Percentiles rank a stretch among this genome's conserved stretches.
These are phyloP conservation scores for Yamadazyma taylorii DNA, from an alignment of 1,139 yeast genomes.

Conservation along the genomic window DNA sequence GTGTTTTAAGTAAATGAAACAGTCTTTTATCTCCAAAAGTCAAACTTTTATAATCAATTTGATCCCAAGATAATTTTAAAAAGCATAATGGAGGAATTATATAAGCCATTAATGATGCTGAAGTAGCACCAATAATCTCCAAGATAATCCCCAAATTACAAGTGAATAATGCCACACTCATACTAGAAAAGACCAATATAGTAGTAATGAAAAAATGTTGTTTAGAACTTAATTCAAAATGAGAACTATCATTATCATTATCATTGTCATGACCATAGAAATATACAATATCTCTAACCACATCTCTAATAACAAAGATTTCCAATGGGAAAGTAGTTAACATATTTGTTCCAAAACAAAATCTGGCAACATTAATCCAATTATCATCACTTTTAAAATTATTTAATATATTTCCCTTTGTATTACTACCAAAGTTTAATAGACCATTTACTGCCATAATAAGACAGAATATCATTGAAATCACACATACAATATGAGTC, in stretches of 20 bases:
- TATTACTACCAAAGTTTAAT: slow-evolving; percentile 68
- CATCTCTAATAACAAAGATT: slow-evolving; percentile 86
- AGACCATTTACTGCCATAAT: slow-evolving; percentile 82
- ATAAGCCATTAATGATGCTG: slow-evolving; percentile 91
- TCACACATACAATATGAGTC: slow-evolving; percentile 81
- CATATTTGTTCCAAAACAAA: slow-evolving; percentile 94
- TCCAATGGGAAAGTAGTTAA: slow-evolving; percentile 90
- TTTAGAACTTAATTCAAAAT: slow-evolving; percentile 40
- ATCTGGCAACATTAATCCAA: slow-evolving; percentile 78
- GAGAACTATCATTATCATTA: slow-evolving; percentile 30
- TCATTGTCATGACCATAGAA: slow-evolving; percentile 21
- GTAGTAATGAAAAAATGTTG: slow-evolving; percentile 72
- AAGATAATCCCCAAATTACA: slow-evolving; percentile 87
- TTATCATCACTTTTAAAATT: slow-evolving; percentile 77
- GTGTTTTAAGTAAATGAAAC: slow-evolving; percentile 31
- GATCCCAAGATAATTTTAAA: slow-evolving; percentile 59
- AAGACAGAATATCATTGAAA: slow-evolving; percentile 78
- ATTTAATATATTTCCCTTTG: slow-evolving; percentile 85
- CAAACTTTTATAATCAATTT: slow-evolving; percentile 39
- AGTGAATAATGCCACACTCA: slow-evolving; percentile 75
- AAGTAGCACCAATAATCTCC: slow-evolving; percentile 88
- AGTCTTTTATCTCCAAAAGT: slow-evolving; percentile 28
- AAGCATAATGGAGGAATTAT: slow-evolving; percentile 87
- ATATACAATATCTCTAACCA: slow-evolving; percentile 61
- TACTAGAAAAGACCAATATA: slow-evolving; percentile 62